These are phyloP conservation scores for Berkeleyomyces rouxiae DNA, from an alignment of 2,329 filamentous ascomycete species.

Conservation along the genomic window DNA sequence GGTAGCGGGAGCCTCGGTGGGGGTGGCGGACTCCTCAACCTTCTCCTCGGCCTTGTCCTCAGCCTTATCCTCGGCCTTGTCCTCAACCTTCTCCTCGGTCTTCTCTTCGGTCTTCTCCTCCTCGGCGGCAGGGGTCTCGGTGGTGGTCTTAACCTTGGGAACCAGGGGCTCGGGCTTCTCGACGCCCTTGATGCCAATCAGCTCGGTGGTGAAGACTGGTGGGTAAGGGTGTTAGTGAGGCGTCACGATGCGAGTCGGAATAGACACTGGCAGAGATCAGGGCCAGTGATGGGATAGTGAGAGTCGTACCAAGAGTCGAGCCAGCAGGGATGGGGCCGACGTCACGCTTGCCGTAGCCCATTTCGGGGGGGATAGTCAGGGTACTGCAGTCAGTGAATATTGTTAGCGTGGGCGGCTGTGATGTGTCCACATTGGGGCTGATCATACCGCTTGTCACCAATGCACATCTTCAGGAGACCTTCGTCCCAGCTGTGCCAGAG, in stretches of 20 bases:
- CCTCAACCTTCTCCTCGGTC: conserved; percentile 23
- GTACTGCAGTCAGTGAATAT: conserved; percentile 31
- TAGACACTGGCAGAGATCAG: neutral
- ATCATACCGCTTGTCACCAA: conserved; percentile 64
- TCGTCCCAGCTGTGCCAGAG: conserved; percentile 56
- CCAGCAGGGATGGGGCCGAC: conserved; percentile 73
- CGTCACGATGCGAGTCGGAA: neutral
- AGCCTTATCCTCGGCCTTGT: neutral
- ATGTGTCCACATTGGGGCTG: neutral
- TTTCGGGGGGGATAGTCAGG: conserved; percentile 73
- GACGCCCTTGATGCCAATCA: conserved; percentile 69
- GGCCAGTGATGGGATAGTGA: neutral
- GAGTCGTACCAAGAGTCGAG: conserved; percentile 51
- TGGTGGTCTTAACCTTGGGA: conserved; percentile 23
- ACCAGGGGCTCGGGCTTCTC: conserved; percentile 29
- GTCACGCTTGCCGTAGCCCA: conserved; percentile 61
- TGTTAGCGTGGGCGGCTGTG: neutral
- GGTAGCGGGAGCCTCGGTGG: too few relatives aligned
- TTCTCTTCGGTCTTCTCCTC: conserved; percentile 22
- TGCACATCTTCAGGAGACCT: conserved; percentile 83
- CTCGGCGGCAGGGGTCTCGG: conserved; percentile 18
- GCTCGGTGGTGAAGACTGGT: conserved; percentile 76
- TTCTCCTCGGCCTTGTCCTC: conserved; percentile 13
- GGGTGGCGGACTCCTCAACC: neutral
- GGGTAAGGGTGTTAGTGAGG: conserved; percentile 11